A percentile compares a stretch with the other conserved stretches of the same genome.
These are phyloP conservation scores for Aphanomyces cochlioides DNA, from an alignment of 352 stramenopile species.

Conservation along the genomic window DNA sequence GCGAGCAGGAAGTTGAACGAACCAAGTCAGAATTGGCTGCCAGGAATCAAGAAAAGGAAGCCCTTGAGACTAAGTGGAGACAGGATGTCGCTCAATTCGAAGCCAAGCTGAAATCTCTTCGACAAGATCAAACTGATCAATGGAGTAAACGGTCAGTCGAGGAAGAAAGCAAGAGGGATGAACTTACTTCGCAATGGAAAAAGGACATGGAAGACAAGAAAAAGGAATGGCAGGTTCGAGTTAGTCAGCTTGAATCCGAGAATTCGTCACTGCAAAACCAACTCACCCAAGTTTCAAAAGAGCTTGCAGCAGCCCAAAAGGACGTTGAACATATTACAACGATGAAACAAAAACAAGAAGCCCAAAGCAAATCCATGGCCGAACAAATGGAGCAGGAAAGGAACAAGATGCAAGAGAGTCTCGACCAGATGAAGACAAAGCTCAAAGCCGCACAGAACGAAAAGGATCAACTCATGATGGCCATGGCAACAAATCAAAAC, in stretches of 20 bases:
- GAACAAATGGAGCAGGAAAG: slow-evolving; percentile 20
- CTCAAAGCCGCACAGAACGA: slow-evolving; percentile 30
- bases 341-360: slow-evolving; percentile 32
- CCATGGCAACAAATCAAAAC: neutral
- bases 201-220: slow-evolving; percentile 3
- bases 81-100: slow-evolving; percentile 35
- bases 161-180: slow-evolving; percentile 4
- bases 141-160: neutral
- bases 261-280: neutral
- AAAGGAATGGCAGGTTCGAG: slow-evolving; percentile 4
- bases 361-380: slow-evolving; percentile 13
- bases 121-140: slow-evolving; percentile 7
- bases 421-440: slow-evolving; percentile 32
- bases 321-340: neutral
- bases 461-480: slow-evolving; percentile 27
- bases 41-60: slow-evolving; percentile 36
- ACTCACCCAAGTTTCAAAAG: neutral
- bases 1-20: slow-evolving; percentile 38
- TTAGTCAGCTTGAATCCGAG: neutral
- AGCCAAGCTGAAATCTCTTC: slow-evolving; percentile 5
- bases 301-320: slow-evolving; percentile 1
- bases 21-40: slow-evolving; percentile 33
- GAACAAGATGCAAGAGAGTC: neutral
- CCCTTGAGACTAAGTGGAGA: slow-evolving; percentile 30
- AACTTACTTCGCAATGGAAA: neutral